Conservation (phyloP, 768 basidiomycete genomes). For the Calvatia gigantea region DNA sequence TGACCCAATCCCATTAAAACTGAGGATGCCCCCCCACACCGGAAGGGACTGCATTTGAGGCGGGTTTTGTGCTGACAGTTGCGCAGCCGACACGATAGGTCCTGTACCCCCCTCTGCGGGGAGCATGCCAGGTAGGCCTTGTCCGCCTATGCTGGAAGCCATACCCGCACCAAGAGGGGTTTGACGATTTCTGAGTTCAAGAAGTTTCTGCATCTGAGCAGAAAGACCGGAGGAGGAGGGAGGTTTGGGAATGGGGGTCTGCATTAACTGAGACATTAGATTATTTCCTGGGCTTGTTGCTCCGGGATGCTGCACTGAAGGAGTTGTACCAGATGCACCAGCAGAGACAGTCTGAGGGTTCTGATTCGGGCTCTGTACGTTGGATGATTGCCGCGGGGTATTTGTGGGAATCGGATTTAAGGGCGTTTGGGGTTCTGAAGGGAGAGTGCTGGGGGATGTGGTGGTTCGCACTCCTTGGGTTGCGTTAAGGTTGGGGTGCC, state of each 20-base stretch:
- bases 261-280: neutral
- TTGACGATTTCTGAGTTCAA: constrained; percentile 7
- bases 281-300: neutral
- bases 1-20: constrained; percentile 37
- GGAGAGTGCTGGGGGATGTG: neutral
- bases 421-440: neutral
- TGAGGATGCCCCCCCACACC: constrained; percentile 48
- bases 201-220: constrained; percentile 15
- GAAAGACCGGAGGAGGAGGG: neutral
- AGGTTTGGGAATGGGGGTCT: neutral
- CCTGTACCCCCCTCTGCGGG: neutral
- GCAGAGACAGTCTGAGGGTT: constrained; percentile 1
- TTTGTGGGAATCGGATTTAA: neutral
- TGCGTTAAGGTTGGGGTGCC: neutral
- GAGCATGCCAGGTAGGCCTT: neutral
- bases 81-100: neutral
- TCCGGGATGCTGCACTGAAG: neutral
- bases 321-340: neutral
- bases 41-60: constrained; percentile 3
- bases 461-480: neutral
- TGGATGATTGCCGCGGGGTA: neutral
- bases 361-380: constrained; percentile 4
- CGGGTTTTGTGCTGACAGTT: constrained; percentile 2
- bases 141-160: neutral
- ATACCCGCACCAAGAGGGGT: constrained; percentile 16